A percentile compares a stretch with the other conserved stretches of the same genome.
Evolutionary conservation across 257 asterid genomes (phyloP).

Genomic region (Coffea eugenioides): DNA sequence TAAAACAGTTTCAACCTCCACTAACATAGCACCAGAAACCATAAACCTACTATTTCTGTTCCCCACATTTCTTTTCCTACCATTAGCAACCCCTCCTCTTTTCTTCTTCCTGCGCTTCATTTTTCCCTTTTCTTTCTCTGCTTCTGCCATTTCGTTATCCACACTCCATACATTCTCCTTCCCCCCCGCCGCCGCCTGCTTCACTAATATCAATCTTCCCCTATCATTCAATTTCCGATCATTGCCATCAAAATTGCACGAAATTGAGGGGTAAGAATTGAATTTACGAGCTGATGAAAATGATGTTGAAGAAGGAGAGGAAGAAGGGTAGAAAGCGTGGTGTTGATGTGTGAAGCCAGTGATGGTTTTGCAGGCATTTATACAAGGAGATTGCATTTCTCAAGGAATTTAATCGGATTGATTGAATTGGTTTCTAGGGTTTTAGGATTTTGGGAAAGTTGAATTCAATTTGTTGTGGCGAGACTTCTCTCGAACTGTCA

Average conservation of each 20-base stretch:
- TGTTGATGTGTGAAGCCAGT: constrained; percentile 28
- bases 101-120: constrained; percentile 45
- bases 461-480: no score
- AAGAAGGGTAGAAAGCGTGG: constrained; percentile 18
- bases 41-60: constrained; percentile 41
- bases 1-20: constrained; percentile 80
- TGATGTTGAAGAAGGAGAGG: constrained; percentile 15
- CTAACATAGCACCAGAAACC: constrained; percentile 79
- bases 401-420: no score
- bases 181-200: constrained; percentile 31
- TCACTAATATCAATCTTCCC: constrained; percentile 41
- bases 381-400: constrained; percentile 53
- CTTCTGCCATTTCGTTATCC: constrained; percentile 62
- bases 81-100: constrained; percentile 14
- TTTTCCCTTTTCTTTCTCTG: constrained; percentile 42
- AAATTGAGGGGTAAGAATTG: constrained; percentile 39
- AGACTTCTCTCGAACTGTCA: no score
- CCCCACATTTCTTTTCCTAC: constrained; percentile 30
- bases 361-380: constrained; percentile 50
- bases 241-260: constrained; percentile 41
- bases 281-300: constrained; percentile 18
- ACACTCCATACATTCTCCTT: constrained; percentile 95
- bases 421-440: no score
- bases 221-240: constrained; percentile 12
- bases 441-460: no score